A percentile compares a stretch with the other conserved stretches of the same genome.
These are phyloP conservation scores for Ascochyta rabiei DNA, from an alignment of 2,329 filamentous ascomycete species.

Conservation along the genomic window DNA sequence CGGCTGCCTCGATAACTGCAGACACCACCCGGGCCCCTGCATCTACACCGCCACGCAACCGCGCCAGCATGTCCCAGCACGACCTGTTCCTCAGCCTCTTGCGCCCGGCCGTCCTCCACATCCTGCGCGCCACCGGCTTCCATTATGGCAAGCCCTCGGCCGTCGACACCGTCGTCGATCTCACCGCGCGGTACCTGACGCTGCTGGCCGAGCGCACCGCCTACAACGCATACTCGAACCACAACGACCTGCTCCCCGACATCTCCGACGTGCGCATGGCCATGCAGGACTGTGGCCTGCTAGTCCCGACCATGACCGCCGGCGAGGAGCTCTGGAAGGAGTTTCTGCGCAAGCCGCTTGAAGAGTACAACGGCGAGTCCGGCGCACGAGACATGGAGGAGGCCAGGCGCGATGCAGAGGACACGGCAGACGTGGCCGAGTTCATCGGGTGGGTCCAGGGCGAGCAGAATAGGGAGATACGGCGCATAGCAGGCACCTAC, in stretches of 20 bases:
- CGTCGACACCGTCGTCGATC: conserved; percentile 84
- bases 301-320: conserved; percentile 70
- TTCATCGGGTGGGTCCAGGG: conserved; percentile 83
- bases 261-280: conserved; percentile 85
- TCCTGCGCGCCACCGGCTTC: conserved; percentile 89
- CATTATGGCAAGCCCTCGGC: conserved; percentile 81
- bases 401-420: conserved; percentile 65
- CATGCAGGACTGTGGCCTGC: conserved; percentile 77
- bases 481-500: conserved; percentile 75
- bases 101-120: conserved; percentile 85
- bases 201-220: conserved; percentile 76
- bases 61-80: conserved; percentile 45
- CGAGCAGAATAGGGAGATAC: conserved; percentile 76
- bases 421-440: conserved; percentile 75
- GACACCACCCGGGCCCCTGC: conserved; percentile 27
- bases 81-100: conserved; percentile 76
- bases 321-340: conserved; percentile 72
- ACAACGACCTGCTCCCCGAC: conserved; percentile 67
- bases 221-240: conserved; percentile 71
- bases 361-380: conserved; percentile 49
- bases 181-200: conserved; percentile 80
- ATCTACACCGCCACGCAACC: background rate
- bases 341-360: conserved; percentile 52
- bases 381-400: conserved; percentile 51
- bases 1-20: conserved; percentile 26